Conservation (phyloP, 2,329 filamentous ascomycete genomes). For the Ilyonectria sp. region DNA sequence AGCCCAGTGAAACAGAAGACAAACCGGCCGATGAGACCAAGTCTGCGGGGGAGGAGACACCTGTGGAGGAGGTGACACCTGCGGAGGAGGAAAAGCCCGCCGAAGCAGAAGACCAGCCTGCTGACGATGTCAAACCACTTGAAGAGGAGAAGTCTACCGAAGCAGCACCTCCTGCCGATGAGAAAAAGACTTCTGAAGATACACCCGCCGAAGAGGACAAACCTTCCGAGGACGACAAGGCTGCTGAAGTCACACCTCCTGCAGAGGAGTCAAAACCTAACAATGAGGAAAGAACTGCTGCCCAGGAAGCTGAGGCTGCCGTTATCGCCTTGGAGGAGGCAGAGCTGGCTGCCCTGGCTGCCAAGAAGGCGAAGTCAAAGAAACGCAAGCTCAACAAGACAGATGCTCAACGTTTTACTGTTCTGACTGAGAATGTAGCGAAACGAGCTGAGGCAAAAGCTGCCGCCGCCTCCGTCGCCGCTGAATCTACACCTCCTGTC, state of each 20-base stretch:
- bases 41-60: not conserved
- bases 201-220: not conserved
- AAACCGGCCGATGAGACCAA: not conserved
- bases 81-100: not conserved
- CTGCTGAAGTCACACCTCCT: not conserved
- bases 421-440: conserved; percentile 41
- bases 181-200: conserved; percentile 11
- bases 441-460: conserved; percentile 30
- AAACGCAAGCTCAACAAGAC: conserved; percentile 47
- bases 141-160: not conserved
- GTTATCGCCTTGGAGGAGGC: conserved; percentile 43
- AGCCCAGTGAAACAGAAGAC: not conserved
- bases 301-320: conserved; percentile 56
- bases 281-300: conserved; percentile 51
- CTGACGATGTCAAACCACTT: not conserved
- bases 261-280: conserved; percentile 29
- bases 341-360: conserved; percentile 48
- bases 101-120: conserved; percentile 3
- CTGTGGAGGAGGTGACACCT: not conserved
- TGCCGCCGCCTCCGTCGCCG: not conserved
- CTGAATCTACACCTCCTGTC: not conserved
- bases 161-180: conserved; percentile 13
- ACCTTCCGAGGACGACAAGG: conserved; percentile 2
- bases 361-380: conserved; percentile 53
- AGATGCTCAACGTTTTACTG: conserved; percentile 49